Base-by-base conservation (phyloP, 2,329 filamentous ascomycete species). In the Penicillium sp. region DNA sequence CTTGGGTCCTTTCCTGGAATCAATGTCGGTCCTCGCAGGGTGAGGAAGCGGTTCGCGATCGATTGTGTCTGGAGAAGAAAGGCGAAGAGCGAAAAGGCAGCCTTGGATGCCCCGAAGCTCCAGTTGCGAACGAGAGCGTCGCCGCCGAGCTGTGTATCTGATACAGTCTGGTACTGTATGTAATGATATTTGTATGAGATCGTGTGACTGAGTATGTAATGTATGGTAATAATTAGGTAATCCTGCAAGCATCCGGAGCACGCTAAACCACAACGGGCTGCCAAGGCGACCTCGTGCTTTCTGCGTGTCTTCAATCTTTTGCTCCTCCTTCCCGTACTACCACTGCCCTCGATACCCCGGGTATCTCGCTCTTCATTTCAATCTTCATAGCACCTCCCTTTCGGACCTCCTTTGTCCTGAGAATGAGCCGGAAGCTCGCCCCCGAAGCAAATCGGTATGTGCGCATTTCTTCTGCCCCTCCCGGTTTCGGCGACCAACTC, bases 361-460 rank as follows among this genome's bases (percentile, higher is more conserved):
- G 65, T 68, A 65, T 68, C 57, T 53, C 22, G 44, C 50, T 49
- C 54, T 55, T 48, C 18, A 44, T 57, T 40, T 52, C 53, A 40
- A 51, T 44, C 41, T 52, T 50, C 42, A 50, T 56, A 58, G 56
- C 54, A 59, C 50, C 55, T 55, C 43, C 41, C 44, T 55, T 51
- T 51, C 27, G 48, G 39, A 57, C 51, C 57, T 44, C 31, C 38
- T 54, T 57, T 63, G 28, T 49, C 62, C 65, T 63, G 63, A 73
- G 70, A 67, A 73, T 73, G 70, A 73, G 70, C 69, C 70, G 70
- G 58, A 97, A 96, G 85, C 88, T 97, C 83, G 92, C 92, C 80
- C 92, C 94, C 79, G 94, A 99, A 89, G 92, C 96, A 81, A 97
- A 97, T 83, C 88, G 91, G 91, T 95, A 80, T 72, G 87, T 80